phyloP scores from a whole-genome alignment of 148 eudicot genomes.

The Polygonum maritimum region DNA sequence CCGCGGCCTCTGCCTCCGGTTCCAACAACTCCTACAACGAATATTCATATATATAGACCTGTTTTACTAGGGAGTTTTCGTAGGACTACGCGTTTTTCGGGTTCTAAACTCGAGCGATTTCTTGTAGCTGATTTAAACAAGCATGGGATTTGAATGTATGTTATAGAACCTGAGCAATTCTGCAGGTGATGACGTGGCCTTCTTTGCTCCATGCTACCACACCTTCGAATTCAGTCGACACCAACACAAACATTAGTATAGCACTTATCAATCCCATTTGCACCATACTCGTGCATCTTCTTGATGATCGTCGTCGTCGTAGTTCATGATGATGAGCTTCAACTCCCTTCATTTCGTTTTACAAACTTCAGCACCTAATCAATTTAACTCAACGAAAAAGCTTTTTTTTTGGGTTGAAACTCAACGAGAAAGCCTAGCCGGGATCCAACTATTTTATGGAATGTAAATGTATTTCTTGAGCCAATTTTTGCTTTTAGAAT shows the following conservation, averaged over 20 bases:
- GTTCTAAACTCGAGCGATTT: no score
- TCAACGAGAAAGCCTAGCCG: no score
- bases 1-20: background rate
- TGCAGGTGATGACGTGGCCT: background rate
- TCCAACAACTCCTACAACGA: background rate
- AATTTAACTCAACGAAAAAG: background rate
- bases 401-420: no score
- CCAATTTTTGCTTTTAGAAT: no score
- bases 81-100: no score
- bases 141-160: no score
- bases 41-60: no score
- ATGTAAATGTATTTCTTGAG: no score
- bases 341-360: background rate
- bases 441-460: no score
- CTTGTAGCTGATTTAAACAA: no score
- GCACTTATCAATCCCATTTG: background rate
- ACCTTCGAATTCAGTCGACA: background rate
- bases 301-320: background rate
- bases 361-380: background rate
- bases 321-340: background rate
- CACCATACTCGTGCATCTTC: background rate
- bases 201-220: slow-evolving; percentile 3
- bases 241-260: background rate
- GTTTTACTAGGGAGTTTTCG: no score
- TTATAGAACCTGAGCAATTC: background rate